A percentile compares a stretch with the other conserved stretches of the same genome.
phyloP scores from a whole-genome alignment of 1,284 basidiomycete genomes.

The Heterobasidion occidentale region DNA sequence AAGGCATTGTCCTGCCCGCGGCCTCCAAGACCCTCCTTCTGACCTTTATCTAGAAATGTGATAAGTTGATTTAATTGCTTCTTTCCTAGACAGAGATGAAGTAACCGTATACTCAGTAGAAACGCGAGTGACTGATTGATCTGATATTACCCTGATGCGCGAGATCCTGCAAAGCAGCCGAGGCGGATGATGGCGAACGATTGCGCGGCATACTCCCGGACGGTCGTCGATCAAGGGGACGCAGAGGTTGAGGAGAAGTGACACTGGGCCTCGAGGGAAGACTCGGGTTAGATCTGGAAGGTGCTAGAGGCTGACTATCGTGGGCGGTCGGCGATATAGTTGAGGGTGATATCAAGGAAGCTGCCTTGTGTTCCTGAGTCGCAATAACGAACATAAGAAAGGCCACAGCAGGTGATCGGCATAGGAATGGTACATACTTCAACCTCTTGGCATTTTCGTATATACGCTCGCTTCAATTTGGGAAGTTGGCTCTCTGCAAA shows the following conservation, averaged over 20 bases:
- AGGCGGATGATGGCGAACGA: conserved; percentile 57
- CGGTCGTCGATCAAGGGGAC: conserved; percentile 66
- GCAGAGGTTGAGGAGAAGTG: conserved; percentile 61
- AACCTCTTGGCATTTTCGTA: conserved; percentile 75
- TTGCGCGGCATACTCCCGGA: conserved; percentile 56
- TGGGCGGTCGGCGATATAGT: conserved; percentile 4
- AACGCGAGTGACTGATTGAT: not conserved
- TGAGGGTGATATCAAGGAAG: conserved; percentile 14
- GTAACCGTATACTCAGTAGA: conserved; percentile 3
- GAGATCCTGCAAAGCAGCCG: conserved; percentile 65
- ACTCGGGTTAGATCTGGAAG: conserved; percentile 26
- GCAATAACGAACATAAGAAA: not conserved
- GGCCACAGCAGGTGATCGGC: not conserved
- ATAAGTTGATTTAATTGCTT: conserved; percentile 71
- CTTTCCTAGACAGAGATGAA: conserved; percentile 42
- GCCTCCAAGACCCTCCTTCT: conserved; percentile 47
- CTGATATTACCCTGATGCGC: conserved; percentile 60
- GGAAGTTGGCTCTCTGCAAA: conserved; percentile 72
- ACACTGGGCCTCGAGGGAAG: conserved; percentile 33
- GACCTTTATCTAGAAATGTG: conserved; percentile 67
- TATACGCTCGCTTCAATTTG: conserved; percentile 69
- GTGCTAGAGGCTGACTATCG: conserved; percentile 23
- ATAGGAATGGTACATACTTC: conserved; percentile 43
- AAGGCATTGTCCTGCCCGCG: conserved; percentile 54
- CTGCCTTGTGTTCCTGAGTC: conserved; percentile 53